phyloP scores from a whole-genome alignment of 2,329 filamentous ascomycete genomes.

The Phialemonium atrogriseum region DNA sequence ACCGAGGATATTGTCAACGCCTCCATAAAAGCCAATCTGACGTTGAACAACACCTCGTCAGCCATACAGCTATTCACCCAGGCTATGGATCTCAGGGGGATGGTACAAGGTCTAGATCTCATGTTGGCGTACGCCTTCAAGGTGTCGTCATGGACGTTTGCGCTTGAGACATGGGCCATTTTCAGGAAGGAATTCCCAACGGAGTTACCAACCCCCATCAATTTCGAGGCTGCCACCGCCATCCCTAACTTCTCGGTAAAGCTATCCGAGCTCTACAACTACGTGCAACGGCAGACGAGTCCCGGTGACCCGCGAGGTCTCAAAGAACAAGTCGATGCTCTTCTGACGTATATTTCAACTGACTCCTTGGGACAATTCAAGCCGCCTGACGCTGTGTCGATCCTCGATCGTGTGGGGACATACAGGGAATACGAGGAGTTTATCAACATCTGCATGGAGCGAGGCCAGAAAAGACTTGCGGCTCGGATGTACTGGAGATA shows the following conservation, averaged over 20 bases:
- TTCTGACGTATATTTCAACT: conserved; percentile 10
- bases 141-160: conserved; percentile 24
- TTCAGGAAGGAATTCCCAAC: conserved; percentile 12
- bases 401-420: conserved; percentile 33
- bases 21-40: conserved; percentile 32
- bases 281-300: neutral
- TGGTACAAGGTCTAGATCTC: conserved; percentile 33
- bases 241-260: neutral
- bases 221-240: neutral
- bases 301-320: neutral
- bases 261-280: neutral
- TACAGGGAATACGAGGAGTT: conserved; percentile 33
- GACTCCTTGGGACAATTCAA: conserved; percentile 11
- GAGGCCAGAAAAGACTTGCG: conserved; percentile 22
- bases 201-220: too few species aligned
- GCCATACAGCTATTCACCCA: conserved; percentile 32
- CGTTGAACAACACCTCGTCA: conserved; percentile 24
- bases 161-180: conserved; percentile 27
- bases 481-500: conserved; percentile 37
- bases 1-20: conserved; percentile 28
- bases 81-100: conserved; percentile 23
- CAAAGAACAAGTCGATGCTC: conserved; percentile 1
- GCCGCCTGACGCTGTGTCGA: conserved; percentile 18
- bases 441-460: conserved; percentile 23
- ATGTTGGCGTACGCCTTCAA: conserved; percentile 32